phyloP scores from a whole-genome alignment of 1,284 basidiomycete species.

The Heterobasidion irregulare region DNA sequence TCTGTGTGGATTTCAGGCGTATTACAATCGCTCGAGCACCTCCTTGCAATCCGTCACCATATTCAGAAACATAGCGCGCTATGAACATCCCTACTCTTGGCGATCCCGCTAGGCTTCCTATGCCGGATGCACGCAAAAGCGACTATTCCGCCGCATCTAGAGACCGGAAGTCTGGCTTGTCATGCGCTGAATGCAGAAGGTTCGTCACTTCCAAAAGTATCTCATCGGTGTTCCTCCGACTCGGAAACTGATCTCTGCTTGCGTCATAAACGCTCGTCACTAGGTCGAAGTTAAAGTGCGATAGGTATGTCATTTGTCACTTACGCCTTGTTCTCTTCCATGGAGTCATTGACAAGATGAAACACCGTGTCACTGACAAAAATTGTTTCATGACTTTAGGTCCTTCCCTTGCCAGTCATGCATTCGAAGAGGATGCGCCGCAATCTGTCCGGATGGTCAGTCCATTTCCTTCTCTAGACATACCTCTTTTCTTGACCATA shows the following conservation, averaged over 20 bases:
- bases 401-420: slow-evolving; percentile 46
- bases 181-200: slow-evolving; percentile 47
- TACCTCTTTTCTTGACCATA: background rate
- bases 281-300: slow-evolving; percentile 48
- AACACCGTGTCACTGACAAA: background rate
- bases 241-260: background rate
- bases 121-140: background rate
- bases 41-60: background rate
- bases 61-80: background rate
- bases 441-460: slow-evolving; percentile 44
- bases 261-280: slow-evolving; percentile 5
- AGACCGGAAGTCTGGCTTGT: slow-evolving; percentile 21
- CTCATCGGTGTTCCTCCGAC: background rate
- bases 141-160: slow-evolving; percentile 3
- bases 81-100: background rate
- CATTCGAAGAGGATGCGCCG: slow-evolving; percentile 40
- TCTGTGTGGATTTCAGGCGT: too few relatives aligned
- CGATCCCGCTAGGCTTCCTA: background rate
- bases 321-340: background rate
- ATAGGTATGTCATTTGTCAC: slow-evolving; percentile 25
- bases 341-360: too few relatives aligned
- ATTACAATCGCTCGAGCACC: too few relatives aligned
- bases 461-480: background rate
- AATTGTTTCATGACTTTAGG: slow-evolving; percentile 16
- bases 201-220: slow-evolving; percentile 12